Evolutionary conservation across 768 basidiomycete genomes (phyloP), one percentile per base, ranked within the genome.

Genomic region (Tylopilus felleus): DNA sequence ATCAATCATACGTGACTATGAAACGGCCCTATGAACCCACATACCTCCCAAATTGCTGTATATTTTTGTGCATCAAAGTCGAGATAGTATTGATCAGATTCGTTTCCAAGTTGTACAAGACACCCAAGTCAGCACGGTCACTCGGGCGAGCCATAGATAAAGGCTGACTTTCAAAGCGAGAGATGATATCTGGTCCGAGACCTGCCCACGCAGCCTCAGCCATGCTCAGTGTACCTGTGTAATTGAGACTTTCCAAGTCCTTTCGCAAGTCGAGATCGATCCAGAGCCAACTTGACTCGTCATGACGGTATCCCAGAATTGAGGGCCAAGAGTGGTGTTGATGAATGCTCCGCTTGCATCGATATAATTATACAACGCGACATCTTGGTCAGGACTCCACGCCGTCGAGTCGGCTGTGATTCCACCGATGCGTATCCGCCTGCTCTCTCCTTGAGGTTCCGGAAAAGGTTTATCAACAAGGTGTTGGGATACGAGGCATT

Each of bases 361-460:
- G 28, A 81, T 71, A 52, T 75, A 78, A 57, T 78, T 81, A 62
- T 59, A 57, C 39, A 61, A 33, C 1, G 56, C 56, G 21, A 33
- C 47, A 31, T 72, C 68, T 40, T 75, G 73, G 13, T 71, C 65
- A 0, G 75, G 66, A 51, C 78, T 63, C 78, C 79, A 79, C 49
- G 74, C 76, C 2, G 79, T 78, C 14, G 79, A 79, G 59, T 81
- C 78, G 5, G 80, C 81, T 0, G 79, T 81, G 56, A 80, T 79
- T 0, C 80, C 80, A 23, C 80, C 79, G 19, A 81, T 80, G 12
- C 80, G 71, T 17, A 80, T 64, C 66, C 81, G 75, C 77, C 77
- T 21, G 78, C 75, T 17, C 80, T 74, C 19, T 67, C 65, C 43
- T 71, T 71, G 21, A 82, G 62, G 56, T 80, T 79, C 46, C 76